phyloP scores from a whole-genome alignment of 1,284 basidiomycete species.

The Sporisorium exsertum region DNA sequence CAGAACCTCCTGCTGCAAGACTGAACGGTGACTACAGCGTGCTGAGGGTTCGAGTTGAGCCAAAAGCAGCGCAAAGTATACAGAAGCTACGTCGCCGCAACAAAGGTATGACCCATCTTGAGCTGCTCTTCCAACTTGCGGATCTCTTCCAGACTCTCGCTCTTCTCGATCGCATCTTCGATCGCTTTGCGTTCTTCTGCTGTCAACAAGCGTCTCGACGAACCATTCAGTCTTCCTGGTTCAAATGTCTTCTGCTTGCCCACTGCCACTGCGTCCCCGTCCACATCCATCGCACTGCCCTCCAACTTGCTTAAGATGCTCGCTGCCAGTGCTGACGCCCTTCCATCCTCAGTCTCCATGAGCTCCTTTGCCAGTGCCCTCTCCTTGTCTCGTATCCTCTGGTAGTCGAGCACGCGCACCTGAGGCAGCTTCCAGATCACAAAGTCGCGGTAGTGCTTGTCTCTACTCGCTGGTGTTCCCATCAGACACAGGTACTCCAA shows the following conservation, averaged over 20 bases:
- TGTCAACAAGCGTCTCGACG: slow-evolving; percentile 82
- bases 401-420: slow-evolving; percentile 94
- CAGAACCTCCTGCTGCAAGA: too few species aligned
- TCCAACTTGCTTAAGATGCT: slow-evolving; percentile 77
- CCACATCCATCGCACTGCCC: slow-evolving; percentile 72
- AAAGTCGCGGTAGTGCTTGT: slow-evolving; percentile 97
- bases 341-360: slow-evolving; percentile 59
- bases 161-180: slow-evolving; percentile 87
- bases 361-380: slow-evolving; percentile 53
- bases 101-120: slow-evolving; percentile 57
- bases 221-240: slow-evolving; percentile 61
- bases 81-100: not conserved
- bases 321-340: slow-evolving; percentile 67
- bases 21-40: too few species aligned
- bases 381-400: slow-evolving; percentile 88
- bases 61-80: not conserved
- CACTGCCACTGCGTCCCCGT: slow-evolving; percentile 69
- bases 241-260: slow-evolving; percentile 73
- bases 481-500: slow-evolving; percentile 85
- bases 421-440: slow-evolving; percentile 72
- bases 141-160: slow-evolving; percentile 81
- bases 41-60: too few species aligned
- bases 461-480: slow-evolving; percentile 91
- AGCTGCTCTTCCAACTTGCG: slow-evolving; percentile 63
- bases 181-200: slow-evolving; percentile 91